Conservation (phyloP, 345 rosid species). For the Sapria himalayana region DNA sequence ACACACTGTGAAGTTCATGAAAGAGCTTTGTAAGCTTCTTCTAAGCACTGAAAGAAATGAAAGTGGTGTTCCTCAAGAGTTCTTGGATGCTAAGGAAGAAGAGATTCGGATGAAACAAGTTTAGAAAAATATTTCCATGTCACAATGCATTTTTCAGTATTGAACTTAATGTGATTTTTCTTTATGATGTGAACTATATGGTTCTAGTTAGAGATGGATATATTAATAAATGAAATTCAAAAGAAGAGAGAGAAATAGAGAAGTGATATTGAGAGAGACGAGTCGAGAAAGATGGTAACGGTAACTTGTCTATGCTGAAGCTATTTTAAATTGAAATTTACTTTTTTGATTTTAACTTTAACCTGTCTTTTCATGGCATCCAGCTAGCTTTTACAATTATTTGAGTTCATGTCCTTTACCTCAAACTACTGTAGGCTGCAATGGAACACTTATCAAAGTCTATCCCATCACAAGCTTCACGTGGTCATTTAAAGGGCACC, state of each 20-base stretch:
- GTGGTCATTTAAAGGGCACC: slow-evolving; percentile 22
- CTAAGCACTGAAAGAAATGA: slow-evolving; percentile 71
- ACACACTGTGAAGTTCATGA: slow-evolving; percentile 86
- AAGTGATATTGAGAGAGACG: slow-evolving; percentile 30
- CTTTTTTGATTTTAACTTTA: slow-evolving; percentile 43
- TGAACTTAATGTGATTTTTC: no score
- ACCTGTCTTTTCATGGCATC: slow-evolving; percentile 56
- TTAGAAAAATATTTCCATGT: no score
- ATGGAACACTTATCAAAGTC: slow-evolving; percentile 22
- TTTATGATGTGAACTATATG: no score
- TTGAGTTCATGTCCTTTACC: slow-evolving; percentile 99
- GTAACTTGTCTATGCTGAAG: slow-evolving; percentile 48
- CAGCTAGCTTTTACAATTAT: slow-evolving; percentile 99
- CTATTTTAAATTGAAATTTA: slow-evolving; percentile 20
- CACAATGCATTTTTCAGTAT: no score
- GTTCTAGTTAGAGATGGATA: slow-evolving; percentile 50
- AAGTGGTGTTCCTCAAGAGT: slow-evolving; percentile 84
- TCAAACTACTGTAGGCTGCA: slow-evolving; percentile 92
- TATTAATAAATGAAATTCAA: slow-evolving; percentile 33
- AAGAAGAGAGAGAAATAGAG: slow-evolving; percentile 47
- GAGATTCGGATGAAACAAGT: slow-evolving; percentile 68
- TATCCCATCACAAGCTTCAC: slow-evolving; percentile 16
- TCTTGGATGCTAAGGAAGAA: slow-evolving; percentile 73
- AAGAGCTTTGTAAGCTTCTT: slow-evolving; percentile 90
- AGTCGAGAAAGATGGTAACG: slow-evolving; percentile 53